A percentile compares a stretch with the other conserved stretches of the same genome.
Conservation (phyloP, 148 eudicot genomes). For the Arctostaphylos glauca region DNA sequence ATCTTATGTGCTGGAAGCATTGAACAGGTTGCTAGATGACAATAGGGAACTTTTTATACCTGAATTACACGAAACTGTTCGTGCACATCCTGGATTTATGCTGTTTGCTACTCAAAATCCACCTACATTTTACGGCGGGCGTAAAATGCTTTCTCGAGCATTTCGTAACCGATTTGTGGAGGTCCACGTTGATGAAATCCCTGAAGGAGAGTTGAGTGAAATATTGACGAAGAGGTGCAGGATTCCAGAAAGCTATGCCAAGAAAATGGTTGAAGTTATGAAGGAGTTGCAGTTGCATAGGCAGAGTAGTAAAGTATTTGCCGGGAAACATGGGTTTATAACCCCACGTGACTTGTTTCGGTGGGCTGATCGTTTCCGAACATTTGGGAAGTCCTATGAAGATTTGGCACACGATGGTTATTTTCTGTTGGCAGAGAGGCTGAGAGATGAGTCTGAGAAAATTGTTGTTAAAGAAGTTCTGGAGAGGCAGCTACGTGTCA, state of each 20-base stretch:
- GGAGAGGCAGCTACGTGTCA: slow-evolving; percentile 60
- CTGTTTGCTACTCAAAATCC: slow-evolving; percentile 98
- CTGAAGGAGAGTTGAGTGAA: slow-evolving; percentile 63
- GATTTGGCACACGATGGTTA: slow-evolving; percentile 90
- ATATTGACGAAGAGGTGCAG: slow-evolving; percentile 71
- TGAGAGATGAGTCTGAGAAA: slow-evolving; percentile 78
- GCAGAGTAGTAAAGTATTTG: slow-evolving; percentile 90
- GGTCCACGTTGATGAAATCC: slow-evolving; percentile 96
- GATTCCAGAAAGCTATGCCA: slow-evolving; percentile 71
- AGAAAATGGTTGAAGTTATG: slow-evolving; percentile 89
- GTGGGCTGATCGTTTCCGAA: slow-evolving; percentile 83
- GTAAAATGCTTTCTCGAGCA: slow-evolving; percentile 97
- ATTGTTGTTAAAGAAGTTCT: slow-evolving; percentile 67
- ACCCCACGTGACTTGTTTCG: slow-evolving; percentile 96
- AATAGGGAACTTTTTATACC: slow-evolving; percentile 94
- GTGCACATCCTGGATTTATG: slow-evolving; percentile 92
- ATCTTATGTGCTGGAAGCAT: slow-evolving; percentile 96
- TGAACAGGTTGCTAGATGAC: slow-evolving; percentile 89
- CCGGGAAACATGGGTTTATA: slow-evolving; percentile 97
- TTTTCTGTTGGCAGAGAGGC: slow-evolving; percentile 86
- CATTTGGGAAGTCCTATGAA: slow-evolving; percentile 57
- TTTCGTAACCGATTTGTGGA: slow-evolving; percentile 99
- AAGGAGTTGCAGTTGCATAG: slow-evolving; percentile 88
- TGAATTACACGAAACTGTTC: slow-evolving; percentile 74
- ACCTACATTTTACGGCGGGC: slow-evolving; percentile 93